Percentiles rank a stretch among this genome's conserved stretches.
Evolutionary conservation across 192 early-diverging fungal genomes (phyloP).

Genomic region (Allomyces macrogynus): DNA sequence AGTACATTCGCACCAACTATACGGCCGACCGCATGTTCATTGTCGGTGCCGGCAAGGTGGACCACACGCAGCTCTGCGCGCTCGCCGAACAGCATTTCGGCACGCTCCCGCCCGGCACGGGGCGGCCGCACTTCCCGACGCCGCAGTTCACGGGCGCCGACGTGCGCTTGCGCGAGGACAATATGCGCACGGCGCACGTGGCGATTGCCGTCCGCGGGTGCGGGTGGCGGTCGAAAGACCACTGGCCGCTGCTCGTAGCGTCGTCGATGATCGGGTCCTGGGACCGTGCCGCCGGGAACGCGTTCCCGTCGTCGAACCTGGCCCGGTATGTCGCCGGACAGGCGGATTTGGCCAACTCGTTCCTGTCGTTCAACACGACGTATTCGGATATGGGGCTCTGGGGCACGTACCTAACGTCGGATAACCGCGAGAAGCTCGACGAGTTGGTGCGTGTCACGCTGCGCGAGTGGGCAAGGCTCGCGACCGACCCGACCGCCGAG

Average conservation of each 20-base stretch:
- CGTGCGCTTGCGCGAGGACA: slow-evolving; percentile 68
- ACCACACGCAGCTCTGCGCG: slow-evolving; percentile 79
- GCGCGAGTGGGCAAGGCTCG: slow-evolving; percentile 83
- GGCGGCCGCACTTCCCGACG: slow-evolving; percentile 19
- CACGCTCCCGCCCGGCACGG: slow-evolving; percentile 33
- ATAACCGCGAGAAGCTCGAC: slow-evolving; percentile 61
- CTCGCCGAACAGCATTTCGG: slow-evolving; percentile 89
- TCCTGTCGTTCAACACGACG: slow-evolving; percentile 98
- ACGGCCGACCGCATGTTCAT: slow-evolving; percentile 94
- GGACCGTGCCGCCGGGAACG: slow-evolving; percentile 82
- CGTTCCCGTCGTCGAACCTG: slow-evolving; percentile 67
- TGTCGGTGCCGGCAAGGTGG: slow-evolving; percentile 75
- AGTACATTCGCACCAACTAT: slow-evolving; percentile 89
- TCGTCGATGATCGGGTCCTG: slow-evolving; percentile 91
- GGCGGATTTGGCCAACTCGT: slow-evolving; percentile 82
- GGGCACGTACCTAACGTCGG: slow-evolving; percentile 81
- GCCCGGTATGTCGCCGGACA: slow-evolving; percentile 54
- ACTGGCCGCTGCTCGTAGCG: slow-evolving; percentile 85
- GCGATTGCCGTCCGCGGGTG: slow-evolving; percentile 94
- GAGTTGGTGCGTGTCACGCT: slow-evolving; percentile 72
- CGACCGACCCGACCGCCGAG: slow-evolving; percentile 56
- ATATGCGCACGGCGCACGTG: slow-evolving; percentile 80
- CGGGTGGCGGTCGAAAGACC: slow-evolving; percentile 84
- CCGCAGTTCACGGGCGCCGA: slow-evolving; percentile 82
- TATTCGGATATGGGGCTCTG: slow-evolving; percentile 95